Conservation (phyloP, 1,139 yeast species). For the Candida sp. region DNA sequence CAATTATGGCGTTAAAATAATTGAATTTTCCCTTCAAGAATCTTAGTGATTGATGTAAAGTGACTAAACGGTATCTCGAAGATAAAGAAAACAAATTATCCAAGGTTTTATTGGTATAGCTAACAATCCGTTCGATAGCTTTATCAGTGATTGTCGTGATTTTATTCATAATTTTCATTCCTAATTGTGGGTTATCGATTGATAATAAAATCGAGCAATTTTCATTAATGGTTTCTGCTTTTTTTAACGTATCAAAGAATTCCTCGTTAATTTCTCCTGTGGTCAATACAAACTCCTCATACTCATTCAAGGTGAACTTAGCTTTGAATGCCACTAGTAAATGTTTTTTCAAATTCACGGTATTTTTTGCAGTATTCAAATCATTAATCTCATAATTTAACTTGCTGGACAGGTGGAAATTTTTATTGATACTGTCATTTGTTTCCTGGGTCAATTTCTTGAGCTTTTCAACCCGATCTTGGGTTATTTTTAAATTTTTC, state of each 20-base stretch:
- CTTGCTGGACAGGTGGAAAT: conserved; percentile 15
- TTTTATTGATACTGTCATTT: conserved; percentile 33
- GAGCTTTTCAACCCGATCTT: conserved; percentile 36
- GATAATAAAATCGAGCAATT: conserved; percentile 69
- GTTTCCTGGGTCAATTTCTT: conserved; percentile 27
- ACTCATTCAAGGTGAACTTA: conserved; percentile 66
- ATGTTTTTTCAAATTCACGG: conserved; percentile 49
- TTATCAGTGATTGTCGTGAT: conserved; percentile 49
- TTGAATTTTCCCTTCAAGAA: conserved; percentile 37
- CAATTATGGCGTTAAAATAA: conserved; percentile 50
- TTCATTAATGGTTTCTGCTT: conserved; percentile 61
- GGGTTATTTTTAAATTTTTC: conserved; percentile 41
- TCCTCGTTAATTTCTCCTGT: conserved; percentile 46
- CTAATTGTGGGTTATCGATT: conserved; percentile 68
- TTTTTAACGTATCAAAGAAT: conserved; percentile 59
- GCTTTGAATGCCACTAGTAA: conserved; percentile 57
- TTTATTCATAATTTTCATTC: conserved; percentile 64
- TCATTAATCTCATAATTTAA: conserved; percentile 35
- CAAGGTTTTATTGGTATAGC: conserved; percentile 32
- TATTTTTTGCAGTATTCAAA: conserved; percentile 39
- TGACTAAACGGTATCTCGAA: conserved; percentile 21
- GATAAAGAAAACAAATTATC: conserved; percentile 33
- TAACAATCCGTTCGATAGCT: conserved; percentile 49
- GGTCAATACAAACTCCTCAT: conserved; percentile 59
- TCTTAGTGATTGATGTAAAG: conserved; percentile 31